Base-by-base conservation (phyloP, 768 basidiomycete species). In the Xerocomellus chrysenteron region DNA sequence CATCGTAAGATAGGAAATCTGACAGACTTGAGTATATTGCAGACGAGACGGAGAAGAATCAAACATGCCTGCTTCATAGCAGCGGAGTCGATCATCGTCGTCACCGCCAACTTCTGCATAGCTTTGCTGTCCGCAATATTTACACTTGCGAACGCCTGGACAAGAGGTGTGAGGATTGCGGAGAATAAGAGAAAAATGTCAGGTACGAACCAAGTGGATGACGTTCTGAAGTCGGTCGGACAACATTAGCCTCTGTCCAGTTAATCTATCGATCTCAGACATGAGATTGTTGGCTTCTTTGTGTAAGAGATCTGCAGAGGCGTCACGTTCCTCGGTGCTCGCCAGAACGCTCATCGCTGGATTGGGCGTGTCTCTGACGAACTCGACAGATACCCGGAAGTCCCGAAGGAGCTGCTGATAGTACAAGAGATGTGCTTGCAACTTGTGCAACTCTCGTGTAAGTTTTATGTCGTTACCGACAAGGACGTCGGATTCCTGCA, bases 341-440 rank as follows among this genome's bases (percentile, higher is more conserved):
- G 40, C 17, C 60, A 65, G 63, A 39, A 54, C 63, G 3, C 76
- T 69, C 65, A 85, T 67, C 8, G 76, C 74, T 2, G 82, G 85
- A 59, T 84, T 82, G 1, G 72, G 76, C 0, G 78, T 82, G 6
- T 74, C 65, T 12, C 57, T 61, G 10, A 86, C 70, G 57, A 86
- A 86, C 4, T 64, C 50, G 2, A 85, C 77, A 0, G 80, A 75
- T 48, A 79, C 78, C 19, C 61, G 64, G 64, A 86, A 84, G 57
- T 84, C 81, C 10, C 78, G 73, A 46, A 86, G 74, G 28, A 86
- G 77, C 21, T 78, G 75, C 16, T 75, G 75, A 63, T 83, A 85
- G 60, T 84, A 80, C 33, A 85, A 60, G 7, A 86, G 74, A 67
- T 84, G 82, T 0, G 84, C 84, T 44, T 82, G 81, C 26, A 85